Conservation (phyloP, 352 stramenopile genomes). For the Plasmopara muralis region DNA sequence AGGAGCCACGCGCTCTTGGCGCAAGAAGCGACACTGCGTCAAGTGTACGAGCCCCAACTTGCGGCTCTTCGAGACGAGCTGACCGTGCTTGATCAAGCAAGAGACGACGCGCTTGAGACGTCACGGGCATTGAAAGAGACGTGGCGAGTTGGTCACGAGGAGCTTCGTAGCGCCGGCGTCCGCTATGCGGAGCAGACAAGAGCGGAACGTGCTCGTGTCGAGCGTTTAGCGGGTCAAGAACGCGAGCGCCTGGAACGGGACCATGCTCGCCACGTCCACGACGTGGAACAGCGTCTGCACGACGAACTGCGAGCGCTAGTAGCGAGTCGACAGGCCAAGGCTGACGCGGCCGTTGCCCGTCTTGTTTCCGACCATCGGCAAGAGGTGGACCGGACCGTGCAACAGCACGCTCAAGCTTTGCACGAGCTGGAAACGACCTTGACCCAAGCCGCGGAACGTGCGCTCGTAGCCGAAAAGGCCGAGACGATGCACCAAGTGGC, state of each 20-base stretch:
- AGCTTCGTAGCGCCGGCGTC: constrained; percentile 22
- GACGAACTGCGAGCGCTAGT: constrained; percentile 15
- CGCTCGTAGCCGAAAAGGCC: constrained; percentile 25
- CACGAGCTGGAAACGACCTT: constrained; percentile 23
- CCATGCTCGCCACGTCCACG: constrained; percentile 5
- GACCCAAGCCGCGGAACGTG: constrained; percentile 19
- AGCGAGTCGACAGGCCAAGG: constrained; percentile 14
- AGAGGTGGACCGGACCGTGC: constrained; percentile 12
- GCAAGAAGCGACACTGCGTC: constrained; percentile 17
- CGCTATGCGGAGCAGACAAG: constrained; percentile 7
- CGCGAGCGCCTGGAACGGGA: constrained; percentile 4
- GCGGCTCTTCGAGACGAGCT: constrained; percentile 19
- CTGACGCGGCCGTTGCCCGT: constrained; percentile 18
- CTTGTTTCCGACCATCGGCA: constrained; percentile 15
- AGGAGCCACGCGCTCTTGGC: constrained; percentile 12
- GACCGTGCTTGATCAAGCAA: constrained; percentile 5
- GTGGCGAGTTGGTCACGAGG: constrained; percentile 20
- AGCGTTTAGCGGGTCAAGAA: constrained; percentile 12
- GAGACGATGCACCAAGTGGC: constrained; percentile 32
- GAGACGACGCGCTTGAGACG: constrained; percentile 10
- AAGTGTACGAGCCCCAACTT: constrained; percentile 25
- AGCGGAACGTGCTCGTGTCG: constrained; percentile 3
- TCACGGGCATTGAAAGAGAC: constrained; percentile 19
- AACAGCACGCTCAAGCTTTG: constrained; percentile 23
- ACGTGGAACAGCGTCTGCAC: constrained; percentile 14